Evolutionary conservation across 805 yeast species (phyloP).

Genomic region (Pichia thaimueangensis): DNA sequence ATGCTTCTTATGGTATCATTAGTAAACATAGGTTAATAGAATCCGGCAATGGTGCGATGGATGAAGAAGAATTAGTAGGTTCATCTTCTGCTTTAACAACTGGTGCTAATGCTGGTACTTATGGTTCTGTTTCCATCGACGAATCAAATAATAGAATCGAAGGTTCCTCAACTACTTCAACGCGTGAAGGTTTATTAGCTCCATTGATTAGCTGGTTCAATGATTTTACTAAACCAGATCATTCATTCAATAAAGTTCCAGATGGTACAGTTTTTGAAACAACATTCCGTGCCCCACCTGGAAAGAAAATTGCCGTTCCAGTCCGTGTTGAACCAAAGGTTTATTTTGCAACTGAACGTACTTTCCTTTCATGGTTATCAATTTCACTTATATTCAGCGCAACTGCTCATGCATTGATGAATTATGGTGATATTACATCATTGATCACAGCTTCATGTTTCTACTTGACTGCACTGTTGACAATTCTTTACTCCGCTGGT

Average conservation of each 20-base stretch:
- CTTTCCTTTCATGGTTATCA: slow-evolving; percentile 89
- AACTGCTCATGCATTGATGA: slow-evolving; percentile 78
- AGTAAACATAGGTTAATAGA: slow-evolving; percentile 32
- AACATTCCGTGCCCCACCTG: slow-evolving; percentile 69
- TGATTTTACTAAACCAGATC: slow-evolving; percentile 28
- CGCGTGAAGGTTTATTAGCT: slow-evolving; percentile 13
- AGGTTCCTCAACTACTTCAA: slow-evolving; percentile 12
- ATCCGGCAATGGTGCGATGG: slow-evolving; percentile 50
- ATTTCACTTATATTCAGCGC: slow-evolving; percentile 84
- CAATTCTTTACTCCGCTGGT: slow-evolving; percentile 64
- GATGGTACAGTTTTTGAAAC: slow-evolving; percentile 58
- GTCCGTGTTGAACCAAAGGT: slow-evolving; percentile 97
- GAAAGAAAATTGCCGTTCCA: slow-evolving; percentile 85
- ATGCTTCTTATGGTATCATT: slow-evolving; percentile 57
- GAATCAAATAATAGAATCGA: slow-evolving; percentile 27
- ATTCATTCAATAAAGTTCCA: slow-evolving; percentile 51
- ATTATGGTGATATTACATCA: slow-evolving; percentile 73
- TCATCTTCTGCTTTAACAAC: slow-evolving; percentile 3
- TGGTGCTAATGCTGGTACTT: slow-evolving; percentile 8
- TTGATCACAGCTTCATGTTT: slow-evolving; percentile 82
- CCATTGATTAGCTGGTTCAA: slow-evolving; percentile 16
- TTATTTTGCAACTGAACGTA: slow-evolving; percentile 97
- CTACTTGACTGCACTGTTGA: slow-evolving; percentile 69
- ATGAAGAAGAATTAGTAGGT: slow-evolving; percentile 62
- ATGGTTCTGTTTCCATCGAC: slow-evolving; percentile 28